Percentiles rank a stretch among this genome's conserved stretches.
phyloP scores from a whole-genome alignment of 352 stramenopile species.

The Phytophthora cajani region DNA sequence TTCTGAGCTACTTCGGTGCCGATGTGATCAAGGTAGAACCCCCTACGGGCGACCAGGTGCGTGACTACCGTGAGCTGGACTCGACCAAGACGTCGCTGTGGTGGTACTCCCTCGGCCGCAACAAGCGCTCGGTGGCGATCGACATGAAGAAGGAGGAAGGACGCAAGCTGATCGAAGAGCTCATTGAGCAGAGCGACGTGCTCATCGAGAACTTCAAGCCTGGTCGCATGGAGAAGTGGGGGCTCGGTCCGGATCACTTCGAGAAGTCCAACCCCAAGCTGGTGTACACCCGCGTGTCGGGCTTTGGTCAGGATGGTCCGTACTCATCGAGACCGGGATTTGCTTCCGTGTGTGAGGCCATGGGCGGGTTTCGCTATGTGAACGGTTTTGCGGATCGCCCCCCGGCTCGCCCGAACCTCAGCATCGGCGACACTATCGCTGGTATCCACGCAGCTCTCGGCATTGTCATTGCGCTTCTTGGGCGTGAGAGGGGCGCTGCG shows the following conservation, averaged over 20 bases:
- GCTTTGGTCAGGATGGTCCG: constrained; percentile 84
- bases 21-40: constrained; percentile 93
- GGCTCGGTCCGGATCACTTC: constrained; percentile 78
- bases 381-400: constrained; percentile 87
- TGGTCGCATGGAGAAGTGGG: constrained; percentile 89
- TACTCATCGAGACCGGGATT: constrained; percentile 84
- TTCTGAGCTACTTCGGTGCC: constrained; percentile 90
- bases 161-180: constrained; percentile 68
- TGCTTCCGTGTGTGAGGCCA: constrained; percentile 87
- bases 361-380: constrained; percentile 87
- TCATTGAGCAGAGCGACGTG: constrained; percentile 81
- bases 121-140: constrained; percentile 87
- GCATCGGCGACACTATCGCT: constrained; percentile 83
- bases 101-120: constrained; percentile 90
- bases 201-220: constrained; percentile 91
- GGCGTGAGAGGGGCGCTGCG: constrained; percentile 55
- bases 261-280: constrained; percentile 78
- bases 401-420: constrained; percentile 83
- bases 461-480: constrained; percentile 82
- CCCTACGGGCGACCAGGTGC: constrained; percentile 83
- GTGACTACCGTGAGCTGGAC: constrained; percentile 82
- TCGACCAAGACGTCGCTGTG: constrained; percentile 80
- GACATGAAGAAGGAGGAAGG: constrained; percentile 82
- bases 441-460: constrained; percentile 84
- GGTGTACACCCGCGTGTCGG: constrained; percentile 86